Conservation (phyloP, 352 stramenopile species). For the Globisporangium sylvaticum region DNA sequence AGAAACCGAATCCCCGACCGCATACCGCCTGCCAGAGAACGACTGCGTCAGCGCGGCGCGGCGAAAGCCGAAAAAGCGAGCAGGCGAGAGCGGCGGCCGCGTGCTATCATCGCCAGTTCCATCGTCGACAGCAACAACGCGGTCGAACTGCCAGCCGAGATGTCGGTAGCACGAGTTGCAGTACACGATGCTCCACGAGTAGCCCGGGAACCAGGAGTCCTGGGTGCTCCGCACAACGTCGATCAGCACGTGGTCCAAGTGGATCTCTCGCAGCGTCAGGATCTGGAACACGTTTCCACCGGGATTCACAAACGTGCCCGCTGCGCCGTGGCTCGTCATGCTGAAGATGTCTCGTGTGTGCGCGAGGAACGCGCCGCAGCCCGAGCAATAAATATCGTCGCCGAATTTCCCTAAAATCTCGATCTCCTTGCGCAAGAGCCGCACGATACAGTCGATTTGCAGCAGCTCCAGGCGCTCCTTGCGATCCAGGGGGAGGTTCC, state of each 20-base stretch:
- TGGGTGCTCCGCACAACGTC: conserved; percentile 42
- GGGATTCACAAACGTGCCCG: conserved; percentile 81
- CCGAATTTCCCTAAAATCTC: conserved; percentile 51
- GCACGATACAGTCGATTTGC: conserved; percentile 54
- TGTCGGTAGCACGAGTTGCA: conserved; percentile 64
- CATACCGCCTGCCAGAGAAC: conserved; percentile 6
- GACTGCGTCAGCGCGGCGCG: conserved; percentile 49
- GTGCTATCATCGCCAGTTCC: neutral
- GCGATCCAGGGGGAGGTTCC: conserved; percentile 65
- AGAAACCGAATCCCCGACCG: neutral
- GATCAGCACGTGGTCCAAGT: conserved; percentile 38
- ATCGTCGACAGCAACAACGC: conserved; percentile 18
- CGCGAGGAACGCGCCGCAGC: conserved; percentile 56
- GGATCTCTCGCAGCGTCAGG: conserved; percentile 61
- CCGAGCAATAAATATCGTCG: conserved; percentile 63
- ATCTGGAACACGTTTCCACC: conserved; percentile 75
- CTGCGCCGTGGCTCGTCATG: conserved; percentile 53
- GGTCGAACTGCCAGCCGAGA: conserved; percentile 77
- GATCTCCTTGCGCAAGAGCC: conserved; percentile 52
- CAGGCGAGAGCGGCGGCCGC: conserved; percentile 16
- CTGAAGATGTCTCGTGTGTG: conserved; percentile 79
- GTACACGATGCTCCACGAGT: conserved; percentile 77
- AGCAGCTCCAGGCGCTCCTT: conserved; percentile 53
- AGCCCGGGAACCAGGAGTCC: conserved; percentile 80
- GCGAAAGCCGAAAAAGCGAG: conserved; percentile 69